Percentiles rank a stretch among this genome's conserved stretches.
Conservation (phyloP, 345 rosid species). For the Litchi chinensis region DNA sequence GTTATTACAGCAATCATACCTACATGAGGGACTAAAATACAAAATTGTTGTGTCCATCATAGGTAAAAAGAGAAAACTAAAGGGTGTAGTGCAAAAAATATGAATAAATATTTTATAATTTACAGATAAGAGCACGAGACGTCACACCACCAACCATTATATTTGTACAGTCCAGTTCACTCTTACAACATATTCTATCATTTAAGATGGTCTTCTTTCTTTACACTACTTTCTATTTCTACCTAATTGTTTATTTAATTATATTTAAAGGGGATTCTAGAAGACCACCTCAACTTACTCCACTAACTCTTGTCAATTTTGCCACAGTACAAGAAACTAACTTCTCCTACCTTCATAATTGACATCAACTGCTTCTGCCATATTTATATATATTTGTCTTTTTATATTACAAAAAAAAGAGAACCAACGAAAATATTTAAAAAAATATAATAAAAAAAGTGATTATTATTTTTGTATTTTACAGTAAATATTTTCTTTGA, state of each 20-base stretch:
- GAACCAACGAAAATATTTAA: too few relatives aligned
- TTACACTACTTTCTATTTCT: background rate
- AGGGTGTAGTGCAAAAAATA: too few relatives aligned
- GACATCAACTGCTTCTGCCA: background rate
- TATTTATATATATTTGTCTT: background rate
- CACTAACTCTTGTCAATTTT: slow-evolving; percentile 35
- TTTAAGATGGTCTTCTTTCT: background rate
- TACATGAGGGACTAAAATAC: background rate
- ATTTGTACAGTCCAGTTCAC: too few relatives aligned
- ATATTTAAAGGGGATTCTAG: slow-evolving; percentile 22
- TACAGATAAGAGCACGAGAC: too few relatives aligned
- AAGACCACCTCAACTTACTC: slow-evolving; percentile 24
- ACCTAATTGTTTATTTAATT: background rate
- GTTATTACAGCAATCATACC: too few relatives aligned
- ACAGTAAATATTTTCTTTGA: too few relatives aligned
- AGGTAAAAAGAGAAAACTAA: background rate
- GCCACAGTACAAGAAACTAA: slow-evolving; percentile 10
- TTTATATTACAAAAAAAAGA: too few relatives aligned
- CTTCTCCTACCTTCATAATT: background rate
- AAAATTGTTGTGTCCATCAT: background rate
- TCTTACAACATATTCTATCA: background rate
- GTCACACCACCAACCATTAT: too few relatives aligned
- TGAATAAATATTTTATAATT: too few relatives aligned
- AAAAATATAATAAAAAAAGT: too few relatives aligned
- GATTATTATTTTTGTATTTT: too few relatives aligned